Evolutionary conservation across 2,329 filamentous ascomycete species (phyloP), one percentile per base, ranked within the genome.

Genomic region (Penicillium frequentans): DNA sequence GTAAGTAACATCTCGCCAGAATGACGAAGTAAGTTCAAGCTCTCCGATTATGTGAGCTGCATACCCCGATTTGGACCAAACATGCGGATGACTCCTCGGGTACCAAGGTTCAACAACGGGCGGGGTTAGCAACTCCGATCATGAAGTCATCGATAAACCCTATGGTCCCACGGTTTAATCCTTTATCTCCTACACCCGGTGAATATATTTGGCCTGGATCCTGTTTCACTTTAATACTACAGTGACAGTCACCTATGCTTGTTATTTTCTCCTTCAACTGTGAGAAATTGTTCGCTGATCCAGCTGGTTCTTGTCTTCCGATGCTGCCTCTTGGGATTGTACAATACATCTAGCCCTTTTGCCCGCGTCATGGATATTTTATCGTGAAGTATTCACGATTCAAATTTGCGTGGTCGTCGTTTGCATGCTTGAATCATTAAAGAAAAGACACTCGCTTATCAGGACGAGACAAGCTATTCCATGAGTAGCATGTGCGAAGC

Each of bases 111-210:
- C 21, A 3, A 14, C 9, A 23, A 13, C 33, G 27, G 24, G 47
- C 51, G 44, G 58, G 39, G 39, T 42, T 54, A 23, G 35, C 21
- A 16, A 23, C 24, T 16, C 35, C 42, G 43, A 57, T 60, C 42
- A 62, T 60, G 58, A 64, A 54, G 58, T 64, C 60, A 63, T 64
- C 33, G 54, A 57, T 50, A 48, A 48, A 23, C 35, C 19, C 21
- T 46, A 24, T 19, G 29, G 16, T 47, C 23, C 11, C 5, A 7
- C 11, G 3, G n/a, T n/a, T 10, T 4, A 19, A 8, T 6, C 2
- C 24, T 3, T 6, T 26, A 26, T 7, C 24, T 21, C 24, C 16
- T 29, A 13, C 16, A n/a, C 29, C 5, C 43, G 14, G 13, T 27
- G 31, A 21, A 16, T 24, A 24, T 10, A 21, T 31, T 35, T 29